A percentile compares a stretch with the other conserved stretches of the same genome.
These are phyloP conservation scores for Pleurotus giganteus DNA, from an alignment of 768 basidiomycete genomes.

Conservation along the genomic window DNA sequence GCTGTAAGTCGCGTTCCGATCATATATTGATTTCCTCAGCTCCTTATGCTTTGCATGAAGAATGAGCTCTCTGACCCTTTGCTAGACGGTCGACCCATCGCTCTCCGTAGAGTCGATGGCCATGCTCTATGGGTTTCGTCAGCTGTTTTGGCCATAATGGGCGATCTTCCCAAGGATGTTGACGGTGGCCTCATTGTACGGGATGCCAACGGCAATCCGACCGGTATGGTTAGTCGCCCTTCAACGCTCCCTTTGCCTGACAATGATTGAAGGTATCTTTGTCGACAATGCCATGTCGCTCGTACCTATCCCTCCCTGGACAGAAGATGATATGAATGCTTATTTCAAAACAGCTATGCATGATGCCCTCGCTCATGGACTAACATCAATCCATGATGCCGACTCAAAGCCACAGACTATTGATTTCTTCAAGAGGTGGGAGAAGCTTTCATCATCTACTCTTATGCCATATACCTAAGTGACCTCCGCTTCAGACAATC, in stretches of 20 bases:
- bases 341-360: conserved; percentile 64
- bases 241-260: not conserved
- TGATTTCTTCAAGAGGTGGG: conserved; percentile 64
- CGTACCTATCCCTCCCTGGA: conserved; percentile 64
- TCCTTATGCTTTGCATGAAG: conserved; percentile 32
- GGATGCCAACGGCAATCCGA: conserved; percentile 59
- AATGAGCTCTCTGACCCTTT: conserved; percentile 74
- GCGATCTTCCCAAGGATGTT: conserved; percentile 56
- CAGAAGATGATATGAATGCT: conserved; percentile 50
- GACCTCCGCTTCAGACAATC: conserved; percentile 51
- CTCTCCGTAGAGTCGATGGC: conserved; percentile 72
- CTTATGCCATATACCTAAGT: not conserved
- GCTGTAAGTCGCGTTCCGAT: conserved; percentile 46
- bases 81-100: conserved; percentile 68
- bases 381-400: conserved; percentile 90
- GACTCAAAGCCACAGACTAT: conserved; percentile 47
- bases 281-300: conserved; percentile 87
- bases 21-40: not conserved
- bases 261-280: conserved; percentile 53
- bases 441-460: conserved; percentile 5
- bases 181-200: conserved; percentile 78
- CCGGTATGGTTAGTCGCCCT: conserved; percentile 43
- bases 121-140: conserved; percentile 89
- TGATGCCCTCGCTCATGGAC: conserved; percentile 73
- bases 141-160: conserved; percentile 63